Conservation (phyloP, 441 rosid species). For the Isatis lusitanica region DNA sequence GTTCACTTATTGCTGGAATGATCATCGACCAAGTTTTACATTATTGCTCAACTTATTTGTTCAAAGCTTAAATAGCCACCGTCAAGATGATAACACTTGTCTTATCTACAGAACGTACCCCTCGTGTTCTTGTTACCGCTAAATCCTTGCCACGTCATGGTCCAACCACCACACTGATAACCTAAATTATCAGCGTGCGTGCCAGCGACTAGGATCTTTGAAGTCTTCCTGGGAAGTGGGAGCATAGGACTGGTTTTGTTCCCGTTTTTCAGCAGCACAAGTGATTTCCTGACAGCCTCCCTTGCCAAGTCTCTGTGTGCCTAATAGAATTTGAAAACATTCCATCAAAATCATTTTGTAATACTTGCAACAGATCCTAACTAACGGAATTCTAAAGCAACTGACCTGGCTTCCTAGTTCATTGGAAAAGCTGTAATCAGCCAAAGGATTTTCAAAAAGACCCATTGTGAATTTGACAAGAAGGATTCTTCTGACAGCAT, state of each 20-base stretch:
- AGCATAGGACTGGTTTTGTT: conserved; percentile 52
- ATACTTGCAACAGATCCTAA: not conserved
- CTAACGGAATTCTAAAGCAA: not conserved
- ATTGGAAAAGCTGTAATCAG: conserved; percentile 58
- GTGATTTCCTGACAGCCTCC: conserved; percentile 72
- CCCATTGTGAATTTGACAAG: conserved; percentile 74
- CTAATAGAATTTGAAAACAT: conserved; percentile 34
- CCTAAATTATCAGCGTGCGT: conserved; percentile 76
- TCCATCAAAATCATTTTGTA: conserved; percentile 23
- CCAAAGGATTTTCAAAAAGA: conserved; percentile 79
- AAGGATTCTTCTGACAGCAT: conserved; percentile 74
- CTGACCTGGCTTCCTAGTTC: conserved; percentile 78
- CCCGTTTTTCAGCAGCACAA: conserved; percentile 68
- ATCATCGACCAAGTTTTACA: not conserved
- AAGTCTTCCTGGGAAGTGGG: conserved; percentile 59
- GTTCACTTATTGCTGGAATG: not conserved
- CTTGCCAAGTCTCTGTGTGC: conserved; percentile 69
- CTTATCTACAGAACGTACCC: conserved; percentile 38
- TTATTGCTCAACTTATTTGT: not conserved
- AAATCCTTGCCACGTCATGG: conserved; percentile 68
- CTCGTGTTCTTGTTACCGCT: conserved; percentile 56
- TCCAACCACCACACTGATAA: conserved; percentile 80
- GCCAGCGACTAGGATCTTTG: conserved; percentile 62
- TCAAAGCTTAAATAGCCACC: too few relatives aligned
- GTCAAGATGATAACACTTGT: not conserved